Evolutionary conservation across 176 grass and related monocot genomes (phyloP), one percentile per base, ranked within the genome.

Genomic region (Oryza officinalis): DNA sequence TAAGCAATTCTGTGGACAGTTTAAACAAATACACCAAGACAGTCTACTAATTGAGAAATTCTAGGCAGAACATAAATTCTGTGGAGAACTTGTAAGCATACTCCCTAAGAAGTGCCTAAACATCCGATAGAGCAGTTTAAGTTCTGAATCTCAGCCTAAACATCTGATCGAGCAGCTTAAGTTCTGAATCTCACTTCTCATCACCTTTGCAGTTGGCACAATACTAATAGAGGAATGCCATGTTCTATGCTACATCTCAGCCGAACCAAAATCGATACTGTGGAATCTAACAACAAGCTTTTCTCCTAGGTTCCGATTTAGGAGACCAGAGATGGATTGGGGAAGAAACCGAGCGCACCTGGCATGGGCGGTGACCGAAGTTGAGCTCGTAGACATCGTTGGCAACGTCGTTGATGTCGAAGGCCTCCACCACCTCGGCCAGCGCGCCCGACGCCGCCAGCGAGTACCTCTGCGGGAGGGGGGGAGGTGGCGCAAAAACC

Each of bases 321-420:
- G 69, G 0, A 45, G 4, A 46, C 12, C 45, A 7, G 27, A 10
- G 9, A 37, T 32, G 20, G 66, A 22, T 69, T 75, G 30, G 38
- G 47, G 82, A 49, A 25, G 8, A 17, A 64, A 63, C 44, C 13
- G 75, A 50, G 25, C 25, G 40, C 76, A 95, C 96, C 91, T 95
- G 96, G 81, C 70, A 98, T 57, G 93, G 96, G 9, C 93, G 93
- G 87, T 95, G 93, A 10, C 89, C 85, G 13, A 98, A 98, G 76
- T 98, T 98, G 84, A 85, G 83, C 52, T 98, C 96, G 44, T 98
- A 98, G 26, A 98, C 96, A 76, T 95, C 89, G 65, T 95, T 98
- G 18, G 96, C 93, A 4, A 81, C 68, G 81, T 98, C 93, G 69
- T 98, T 98, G 49, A 98, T 98, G 80, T 98, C 93, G 79, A 98